Evolutionary conservation across 768 basidiomycete species (phyloP), one percentile per base, ranked within the genome.

Genomic region (Tylopilus rubrobrunneus): DNA sequence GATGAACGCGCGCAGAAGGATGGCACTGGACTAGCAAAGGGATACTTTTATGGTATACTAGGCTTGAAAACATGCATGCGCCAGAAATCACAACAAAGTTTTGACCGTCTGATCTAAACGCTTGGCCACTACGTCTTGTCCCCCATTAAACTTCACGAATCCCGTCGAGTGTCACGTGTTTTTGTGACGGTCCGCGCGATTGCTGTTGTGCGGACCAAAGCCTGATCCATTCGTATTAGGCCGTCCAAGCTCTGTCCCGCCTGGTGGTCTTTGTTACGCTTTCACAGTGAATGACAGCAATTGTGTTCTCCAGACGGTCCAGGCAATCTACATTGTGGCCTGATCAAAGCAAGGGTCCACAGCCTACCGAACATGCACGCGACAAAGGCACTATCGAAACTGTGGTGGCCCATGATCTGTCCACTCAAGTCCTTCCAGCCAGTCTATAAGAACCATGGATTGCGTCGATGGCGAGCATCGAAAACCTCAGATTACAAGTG

Each of bases 1-100:
- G 67, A 70, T 43, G 59, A 55, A 11, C 46, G 55, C n/a, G 67
- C 64, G 2, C 56, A 56, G 36, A 51, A 39, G 45, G 65, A 68
- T 53, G 66, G 57, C 0, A 23, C 47, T 19, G 61, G 53, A 3
- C 55, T 60, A 23, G 7, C 25, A 19, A 57, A 65, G 15, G 50
- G 10, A 46, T 51, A 50, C 47, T 44, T 1, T 52, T 60, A 6
- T 62, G 46, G 45, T 60, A 12, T 67, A 60, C 48, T 66, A 62
- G 53, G 25, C 2, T 8, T 3, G n/a, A 19, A 2, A 8, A 10
- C 11, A 2, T 39, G 5, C 14, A 28, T 6, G 21, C 15, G 21
- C 23, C 19, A 21, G 21, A 21, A 8, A 37, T 4, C 7, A 37
- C 53, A 21, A 37, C 17, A 14, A 10, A 21, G 37, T 6, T 37